Evolutionary conservation across 106 monocot species (phyloP), one percentile per base, ranked within the genome.

Genomic region (Dendrobium chrysotoxum): DNA sequence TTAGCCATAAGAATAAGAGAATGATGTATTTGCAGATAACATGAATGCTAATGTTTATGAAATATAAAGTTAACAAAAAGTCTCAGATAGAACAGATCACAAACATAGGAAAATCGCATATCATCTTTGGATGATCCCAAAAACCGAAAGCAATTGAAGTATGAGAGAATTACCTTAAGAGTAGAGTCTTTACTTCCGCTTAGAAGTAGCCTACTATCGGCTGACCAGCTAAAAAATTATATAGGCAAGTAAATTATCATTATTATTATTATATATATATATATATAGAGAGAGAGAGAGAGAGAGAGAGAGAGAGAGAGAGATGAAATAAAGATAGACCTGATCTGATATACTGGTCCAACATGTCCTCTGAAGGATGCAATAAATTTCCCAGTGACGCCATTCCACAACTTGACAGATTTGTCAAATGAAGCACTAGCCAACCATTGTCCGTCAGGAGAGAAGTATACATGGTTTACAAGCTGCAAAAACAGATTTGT

Each of bases 141-240:
- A 70, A 35, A 9, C 0, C 12, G n/a, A 40, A 74, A 74, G 71
- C 17, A 74, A 74, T 20, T 8, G 23, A 74, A 21, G 30, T 16
- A 12, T 70, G 15, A 30, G 70, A 4, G 38, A 75, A 65, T 0
- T 86, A 98, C 94, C 97, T 98, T 98, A 18, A 98, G 68, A 4
- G 97, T 98, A n/a, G 97, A 98, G 79, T 98, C 97, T 81, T 98
- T 94, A 87, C 97, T 98, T 84, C 97, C 94, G 84, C 97, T 98
- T 66, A 98, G 81, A 67, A 98, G 86, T 80, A 98, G 97, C 85
- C 97, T 91, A 79, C 97, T 98, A 74, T 98, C 97, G 2, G 97
- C 92, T 55, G 97, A 98, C 97, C 97, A 98, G 76, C 97, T 94
- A 84, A 35, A 41, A 61, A 81, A 78, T 70, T 15, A 15, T 12